Evolutionary conservation across 345 rosid species (phyloP), one percentile per base, ranked within the genome.

Genomic region (Gossypium thurberi): DNA sequence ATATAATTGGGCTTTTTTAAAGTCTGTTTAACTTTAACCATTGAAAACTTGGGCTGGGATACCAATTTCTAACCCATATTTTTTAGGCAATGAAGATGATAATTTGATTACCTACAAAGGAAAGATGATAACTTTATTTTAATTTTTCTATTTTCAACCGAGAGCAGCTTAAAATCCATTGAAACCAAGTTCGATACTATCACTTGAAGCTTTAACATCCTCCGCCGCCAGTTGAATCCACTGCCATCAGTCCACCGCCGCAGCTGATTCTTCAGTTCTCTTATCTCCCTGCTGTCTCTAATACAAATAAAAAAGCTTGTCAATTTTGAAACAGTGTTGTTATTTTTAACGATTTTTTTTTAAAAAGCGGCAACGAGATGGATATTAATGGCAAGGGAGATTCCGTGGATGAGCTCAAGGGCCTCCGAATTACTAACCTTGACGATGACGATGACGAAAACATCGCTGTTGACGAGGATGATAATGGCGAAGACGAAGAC

Each of bases 401-500:
- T 63, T 80, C 91, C 23, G 62, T 81, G 14, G 92, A 84, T 60
- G 80, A 74, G 81, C 82, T 94, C 63, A 87, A 82, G 77, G 87
- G 89, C 26, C 82, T 89, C 11, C 85, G 78, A 18, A 89, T 91
- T 50, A 78, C 91, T 64, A 70, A 87, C 46, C 83, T 80, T 17
- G 89, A 89, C 37, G 87, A 85, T 10, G 37, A 33, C 2, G 85
- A 79, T 0, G 85, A 82, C 8, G 85, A 71, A 37, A 58, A 8
- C 50, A 58, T 76, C 8, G 78, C 62, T 4, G 18, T 44, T 62
- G 82, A 76, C 26, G 77, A 60, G 23, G 78, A 74, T 13, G 43
- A 74, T 0, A 78, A 80, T 18, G 84, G 80, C 59, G 89, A 79
- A 18, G 88, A 91, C 15, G 86, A 81, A 23, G 93, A 85, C 1